phyloP scores from a whole-genome alignment of 2,329 filamentous ascomycete genomes.

The Alternaria gaisen region DNA sequence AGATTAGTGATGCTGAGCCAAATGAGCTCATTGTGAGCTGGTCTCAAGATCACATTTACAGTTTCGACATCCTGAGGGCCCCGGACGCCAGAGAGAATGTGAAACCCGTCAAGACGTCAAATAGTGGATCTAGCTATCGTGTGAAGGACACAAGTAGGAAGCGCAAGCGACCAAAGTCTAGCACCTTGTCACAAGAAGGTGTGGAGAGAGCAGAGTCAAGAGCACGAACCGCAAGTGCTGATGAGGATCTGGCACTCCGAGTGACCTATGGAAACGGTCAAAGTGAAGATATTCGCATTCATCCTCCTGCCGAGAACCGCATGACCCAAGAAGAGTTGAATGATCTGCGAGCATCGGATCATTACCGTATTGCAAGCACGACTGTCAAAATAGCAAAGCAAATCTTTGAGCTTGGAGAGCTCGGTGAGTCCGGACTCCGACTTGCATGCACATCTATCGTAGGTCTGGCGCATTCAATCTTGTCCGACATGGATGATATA shows the following conservation, averaged over 20 bases:
- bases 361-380: slow-evolving; percentile 65
- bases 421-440: slow-evolving; percentile 49
- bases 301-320: slow-evolving; percentile 39
- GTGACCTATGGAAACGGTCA: slow-evolving; percentile 69
- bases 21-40: slow-evolving; percentile 74
- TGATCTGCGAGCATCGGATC: slow-evolving; percentile 62
- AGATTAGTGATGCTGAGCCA: slow-evolving; percentile 73
- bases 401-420: slow-evolving; percentile 61
- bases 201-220: slow-evolving; percentile 57
- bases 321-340: slow-evolving; percentile 54
- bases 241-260: slow-evolving; percentile 61
- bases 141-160: slow-evolving; percentile 56
- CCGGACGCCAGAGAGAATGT: slow-evolving; percentile 62
- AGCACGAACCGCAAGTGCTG: slow-evolving; percentile 57
- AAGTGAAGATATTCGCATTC: slow-evolving; percentile 65
- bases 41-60: slow-evolving; percentile 73
- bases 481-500: slow-evolving; percentile 66
- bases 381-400: slow-evolving; percentile 64
- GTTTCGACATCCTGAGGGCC: slow-evolving; percentile 69
- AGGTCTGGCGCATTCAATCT: slow-evolving; percentile 51
- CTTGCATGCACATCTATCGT: slow-evolving; percentile 54
- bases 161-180: slow-evolving; percentile 63
- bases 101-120: slow-evolving; percentile 24
- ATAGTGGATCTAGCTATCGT: slow-evolving; percentile 25
- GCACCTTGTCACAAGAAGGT: slow-evolving; percentile 42